Evolutionary conservation across 441 rosid species (phyloP).

Genomic region (Eutrema salsugineum): DNA sequence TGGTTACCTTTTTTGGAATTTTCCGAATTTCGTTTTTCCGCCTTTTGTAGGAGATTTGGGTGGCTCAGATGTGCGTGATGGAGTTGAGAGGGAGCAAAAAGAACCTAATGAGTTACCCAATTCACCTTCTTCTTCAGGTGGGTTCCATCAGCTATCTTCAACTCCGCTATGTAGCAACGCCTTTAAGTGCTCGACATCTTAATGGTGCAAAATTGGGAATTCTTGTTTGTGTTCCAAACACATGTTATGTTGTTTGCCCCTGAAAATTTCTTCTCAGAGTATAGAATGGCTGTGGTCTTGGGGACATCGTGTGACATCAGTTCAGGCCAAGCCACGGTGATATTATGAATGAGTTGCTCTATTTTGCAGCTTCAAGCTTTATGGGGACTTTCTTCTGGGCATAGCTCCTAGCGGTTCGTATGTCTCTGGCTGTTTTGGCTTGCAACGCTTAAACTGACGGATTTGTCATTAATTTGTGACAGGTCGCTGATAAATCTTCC

Average conservation of each 20-base stretch:
- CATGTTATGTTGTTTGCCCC: conserved; percentile 62
- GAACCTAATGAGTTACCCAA: conserved; percentile 78
- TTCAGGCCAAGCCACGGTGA: conserved; percentile 68
- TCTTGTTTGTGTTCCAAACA: conserved; percentile 34
- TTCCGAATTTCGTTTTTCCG: background rate
- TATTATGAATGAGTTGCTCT: conserved; percentile 68
- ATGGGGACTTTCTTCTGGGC: conserved; percentile 67
- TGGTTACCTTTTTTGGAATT: background rate
- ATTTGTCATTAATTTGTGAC: conserved; percentile 51
- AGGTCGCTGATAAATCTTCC: conserved; percentile 56
- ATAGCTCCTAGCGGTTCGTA: conserved; percentile 83
- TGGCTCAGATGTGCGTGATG: conserved; percentile 73
- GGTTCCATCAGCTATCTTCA: conserved; percentile 97
- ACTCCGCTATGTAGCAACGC: conserved; percentile 73
- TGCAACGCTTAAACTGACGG: conserved; percentile 52
- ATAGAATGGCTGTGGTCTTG: conserved; percentile 72
- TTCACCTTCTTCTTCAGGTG: conserved; percentile 99
- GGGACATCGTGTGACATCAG: conserved; percentile 62
- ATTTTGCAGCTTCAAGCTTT: conserved; percentile 60
- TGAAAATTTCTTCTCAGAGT: conserved; percentile 61
- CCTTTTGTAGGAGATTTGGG: conserved; percentile 83
- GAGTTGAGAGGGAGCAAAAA: conserved; percentile 55
- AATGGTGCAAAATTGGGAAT: conserved; percentile 59
- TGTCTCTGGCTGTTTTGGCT: conserved; percentile 83
- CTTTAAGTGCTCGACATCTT: conserved; percentile 55